Base-by-base conservation (phyloP, 1,284 basidiomycete genomes). In the Tremellales sp. region DNA sequence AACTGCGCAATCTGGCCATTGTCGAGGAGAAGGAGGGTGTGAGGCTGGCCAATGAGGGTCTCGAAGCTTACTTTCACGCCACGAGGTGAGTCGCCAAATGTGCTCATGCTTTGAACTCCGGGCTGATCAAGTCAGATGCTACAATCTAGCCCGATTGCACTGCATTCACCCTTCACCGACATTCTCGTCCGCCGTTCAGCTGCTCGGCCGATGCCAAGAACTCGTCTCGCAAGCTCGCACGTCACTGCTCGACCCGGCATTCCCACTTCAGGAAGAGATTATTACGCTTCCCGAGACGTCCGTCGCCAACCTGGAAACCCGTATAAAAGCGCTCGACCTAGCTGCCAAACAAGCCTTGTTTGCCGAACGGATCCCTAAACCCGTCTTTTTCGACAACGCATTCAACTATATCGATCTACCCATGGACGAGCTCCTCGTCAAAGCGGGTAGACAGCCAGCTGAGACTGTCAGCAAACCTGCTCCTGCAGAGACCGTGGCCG, bases 371-470 rank as follows among this genome's bases (percentile, higher is more conserved):
- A 85, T 88, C 3, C 85, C 85, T 75, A 92, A 92, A 68, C 87
- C 87, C 7, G 65, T 90, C 27, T 94, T 94, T 78, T 94, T 91
- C 73, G 89, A 94, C 68, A 86, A 89, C 57, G 91, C 89, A n/a
- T 82, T 91, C 65, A 94, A 93, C 73, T 94, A 93, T 63, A 83
- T 90, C 48, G 83, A 86, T 60, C 69, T 90, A 49, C 86, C 88
- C 62, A 84, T 92, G 81, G 86, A 89, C 40, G 77, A 81, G 43
- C 74, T 94, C 48, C 75, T 83, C 61, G 80, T 79, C 49, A 77
- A 84, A 6, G 86, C 85, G 3, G 89, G 89, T 1, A 84, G 82
- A 72, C 45, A 52, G 11, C 31, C 51, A 37, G 56, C 60, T 22
- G 40, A 56, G 19, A 39, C 49, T n/a, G 51, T 49, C 6, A 31